These are phyloP conservation scores for Neohortaea acidophila DNA, from an alignment of 495 filamentous ascomycete genomes.

Conservation along the genomic window DNA sequence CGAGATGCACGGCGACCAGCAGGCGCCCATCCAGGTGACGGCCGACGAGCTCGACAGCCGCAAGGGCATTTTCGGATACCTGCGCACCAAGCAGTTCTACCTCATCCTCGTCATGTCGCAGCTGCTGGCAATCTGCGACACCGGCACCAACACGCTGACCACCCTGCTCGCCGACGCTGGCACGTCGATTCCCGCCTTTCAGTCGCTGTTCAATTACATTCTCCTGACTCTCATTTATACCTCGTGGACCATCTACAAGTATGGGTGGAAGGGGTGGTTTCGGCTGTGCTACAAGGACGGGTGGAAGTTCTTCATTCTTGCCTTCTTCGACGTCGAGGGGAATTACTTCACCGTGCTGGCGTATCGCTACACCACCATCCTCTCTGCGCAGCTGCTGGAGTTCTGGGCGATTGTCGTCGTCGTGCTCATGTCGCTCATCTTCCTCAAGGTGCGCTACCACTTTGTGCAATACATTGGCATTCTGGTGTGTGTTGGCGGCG, in stretches of 20 bases:
- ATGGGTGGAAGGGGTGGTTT: conserved; percentile 58
- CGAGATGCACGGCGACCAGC: not conserved
- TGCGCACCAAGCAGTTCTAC: conserved; percentile 78
- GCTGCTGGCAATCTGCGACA: conserved; percentile 74
- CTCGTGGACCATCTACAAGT: conserved; percentile 62
- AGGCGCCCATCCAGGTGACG: conserved; percentile 8
- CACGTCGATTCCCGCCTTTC: conserved; percentile 89
- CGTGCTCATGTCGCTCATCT: conserved; percentile 63
- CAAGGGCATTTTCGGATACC: conserved; percentile 59
- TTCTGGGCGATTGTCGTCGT: conserved; percentile 98
- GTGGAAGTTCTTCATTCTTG: conserved; percentile 89
- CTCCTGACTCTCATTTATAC: conserved; percentile 74
- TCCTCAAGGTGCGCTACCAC: conserved; percentile 81
- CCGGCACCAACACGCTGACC: conserved; percentile 75
- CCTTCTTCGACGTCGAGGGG: conserved; percentile 86
- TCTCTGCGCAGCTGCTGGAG: conserved; percentile 88
- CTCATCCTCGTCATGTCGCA: conserved; percentile 67
- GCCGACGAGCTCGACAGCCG: conserved; percentile 30
- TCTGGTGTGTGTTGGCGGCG: conserved; percentile 77
- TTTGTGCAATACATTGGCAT: conserved; percentile 71
- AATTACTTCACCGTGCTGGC: conserved; percentile 96
- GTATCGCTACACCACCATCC: conserved; percentile 80
- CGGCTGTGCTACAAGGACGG: conserved; percentile 50
- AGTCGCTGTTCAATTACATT: conserved; percentile 87
- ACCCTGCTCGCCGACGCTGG: conserved; percentile 49